Percentiles rank a stretch among this genome's conserved stretches.
These are phyloP conservation scores for Strigomonas culicis DNA, from an alignment of 208 protist species.

Conservation along the genomic window DNA sequence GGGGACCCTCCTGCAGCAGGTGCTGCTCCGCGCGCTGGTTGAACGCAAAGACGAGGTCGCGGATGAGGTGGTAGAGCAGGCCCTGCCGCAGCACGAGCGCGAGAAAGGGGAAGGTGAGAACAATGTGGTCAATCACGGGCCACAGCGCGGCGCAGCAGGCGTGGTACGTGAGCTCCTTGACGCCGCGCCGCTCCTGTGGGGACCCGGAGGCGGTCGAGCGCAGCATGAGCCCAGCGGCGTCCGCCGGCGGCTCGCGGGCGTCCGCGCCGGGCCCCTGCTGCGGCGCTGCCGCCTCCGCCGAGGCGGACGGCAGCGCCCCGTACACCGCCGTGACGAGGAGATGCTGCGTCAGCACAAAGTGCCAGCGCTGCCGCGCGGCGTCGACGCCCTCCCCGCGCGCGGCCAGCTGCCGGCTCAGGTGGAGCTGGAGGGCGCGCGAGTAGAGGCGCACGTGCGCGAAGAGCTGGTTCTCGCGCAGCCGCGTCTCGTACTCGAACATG, in stretches of 20 bases:
- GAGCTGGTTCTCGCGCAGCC: slow-evolving; percentile 14
- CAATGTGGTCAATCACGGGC: slow-evolving; percentile 42
- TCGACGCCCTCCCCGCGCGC: background rate
- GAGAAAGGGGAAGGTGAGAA: slow-evolving; percentile 64
- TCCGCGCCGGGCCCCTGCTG: no score
- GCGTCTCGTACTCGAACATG: slow-evolving; percentile 10
- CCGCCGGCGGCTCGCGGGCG: no score
- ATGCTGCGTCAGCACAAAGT: no score
- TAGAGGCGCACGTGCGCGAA: slow-evolving; percentile 18
- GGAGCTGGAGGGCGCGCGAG: slow-evolving; percentile 38
- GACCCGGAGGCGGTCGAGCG: no score
- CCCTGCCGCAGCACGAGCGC: slow-evolving; percentile 52
- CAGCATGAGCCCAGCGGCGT: no score
- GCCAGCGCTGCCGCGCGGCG: no score
- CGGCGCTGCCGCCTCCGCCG: no score
- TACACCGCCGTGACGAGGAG: no score
- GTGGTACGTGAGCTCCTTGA: slow-evolving; percentile 64
- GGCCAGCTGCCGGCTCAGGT: slow-evolving; percentile 29
- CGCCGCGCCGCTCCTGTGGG: slow-evolving; percentile 32
- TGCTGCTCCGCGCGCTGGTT: slow-evolving; percentile 58
- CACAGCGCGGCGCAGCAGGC: slow-evolving; percentile 23
- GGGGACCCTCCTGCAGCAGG: slow-evolving; percentile 37
- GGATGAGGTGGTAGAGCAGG: slow-evolving; percentile 56
- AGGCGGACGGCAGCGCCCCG: no score
- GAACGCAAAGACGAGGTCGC: slow-evolving; percentile 65